Percentiles rank a stretch among this genome's conserved stretches.
These are phyloP conservation scores for Penicillium vulpinum DNA, from an alignment of 2,329 filamentous ascomycete genomes.

Conservation along the genomic window DNA sequence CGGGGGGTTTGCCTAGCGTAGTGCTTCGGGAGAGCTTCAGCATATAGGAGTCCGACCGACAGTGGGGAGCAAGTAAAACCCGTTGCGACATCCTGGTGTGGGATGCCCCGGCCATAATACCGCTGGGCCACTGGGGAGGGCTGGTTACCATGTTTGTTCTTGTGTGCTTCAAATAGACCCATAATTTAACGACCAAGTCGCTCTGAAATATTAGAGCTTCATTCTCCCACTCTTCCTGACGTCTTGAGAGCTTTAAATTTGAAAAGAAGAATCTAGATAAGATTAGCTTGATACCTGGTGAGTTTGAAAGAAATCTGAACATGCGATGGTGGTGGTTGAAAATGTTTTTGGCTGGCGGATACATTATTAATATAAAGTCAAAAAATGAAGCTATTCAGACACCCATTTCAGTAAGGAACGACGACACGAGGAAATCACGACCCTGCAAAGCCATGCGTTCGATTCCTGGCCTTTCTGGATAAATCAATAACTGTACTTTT, in stretches of 20 bases:
- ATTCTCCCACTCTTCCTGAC: not conserved
- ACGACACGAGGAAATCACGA: not conserved
- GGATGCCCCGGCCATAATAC: not conserved
- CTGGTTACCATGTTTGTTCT: not conserved
- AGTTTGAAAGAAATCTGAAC: not conserved
- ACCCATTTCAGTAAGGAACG: not conserved
- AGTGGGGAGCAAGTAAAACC: not conserved
- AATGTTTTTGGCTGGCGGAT: not conserved
- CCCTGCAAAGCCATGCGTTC: not conserved
- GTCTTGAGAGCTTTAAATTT: not conserved
- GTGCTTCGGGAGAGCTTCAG: not conserved
- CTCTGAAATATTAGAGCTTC: too few species aligned
- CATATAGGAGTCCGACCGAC: not conserved
- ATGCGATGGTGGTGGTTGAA: not conserved
- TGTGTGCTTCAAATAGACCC: not conserved
- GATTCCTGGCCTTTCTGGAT: not conserved
- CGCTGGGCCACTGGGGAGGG: not conserved
- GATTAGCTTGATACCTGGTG: fast-evolving
- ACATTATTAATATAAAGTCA: not conserved
- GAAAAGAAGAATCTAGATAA: not conserved
- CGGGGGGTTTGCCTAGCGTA: not conserved
- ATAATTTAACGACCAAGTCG: not conserved
- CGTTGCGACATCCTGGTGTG: not conserved
- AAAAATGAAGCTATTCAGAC: not conserved
- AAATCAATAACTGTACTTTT: not conserved